Conservation (phyloP, 306 rosid species). For the Dalbergia cochinchinensis region DNA sequence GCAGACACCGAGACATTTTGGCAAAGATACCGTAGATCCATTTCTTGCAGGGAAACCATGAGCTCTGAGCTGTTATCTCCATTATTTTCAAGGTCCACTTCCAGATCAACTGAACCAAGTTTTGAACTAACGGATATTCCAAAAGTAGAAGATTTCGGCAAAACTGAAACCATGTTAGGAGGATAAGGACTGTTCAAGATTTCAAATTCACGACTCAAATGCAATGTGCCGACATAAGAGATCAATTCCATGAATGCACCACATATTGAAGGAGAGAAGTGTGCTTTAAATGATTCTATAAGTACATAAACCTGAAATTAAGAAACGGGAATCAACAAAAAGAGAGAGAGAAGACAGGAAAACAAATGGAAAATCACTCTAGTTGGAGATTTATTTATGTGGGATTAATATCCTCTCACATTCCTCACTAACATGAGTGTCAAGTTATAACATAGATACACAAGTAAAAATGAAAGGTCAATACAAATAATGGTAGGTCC, state of each 20-base stretch:
- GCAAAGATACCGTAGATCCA: constrained; percentile 62
- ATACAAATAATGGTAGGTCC: neutral
- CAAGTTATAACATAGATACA: neutral
- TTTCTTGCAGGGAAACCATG: constrained; percentile 58
- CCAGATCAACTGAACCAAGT: constrained; percentile 59
- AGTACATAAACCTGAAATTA: constrained; percentile 67
- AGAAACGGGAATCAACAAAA: constrained; percentile 25
- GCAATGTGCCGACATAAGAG: constrained; percentile 46
- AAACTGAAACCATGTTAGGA: constrained; percentile 38
- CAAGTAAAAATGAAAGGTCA: neutral
- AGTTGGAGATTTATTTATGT: neutral
- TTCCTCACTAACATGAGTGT: neutral
- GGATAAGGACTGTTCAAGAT: constrained; percentile 44
- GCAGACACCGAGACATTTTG: constrained; percentile 15
- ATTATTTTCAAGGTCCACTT: constrained; percentile 71
- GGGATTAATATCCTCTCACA: neutral
- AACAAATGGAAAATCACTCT: constrained; percentile 1
- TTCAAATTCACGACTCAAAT: constrained; percentile 49
- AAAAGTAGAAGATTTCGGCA: constrained; percentile 49
- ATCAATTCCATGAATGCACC: constrained; percentile 65
- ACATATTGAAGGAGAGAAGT: constrained; percentile 75
- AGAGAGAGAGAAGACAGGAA: neutral
- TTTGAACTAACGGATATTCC: constrained; percentile 58
- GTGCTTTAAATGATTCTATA: constrained; percentile 60
- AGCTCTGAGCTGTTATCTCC: constrained; percentile 62